Evolutionary conservation across 306 rosid genomes (phyloP), one percentile per base, ranked within the genome.

Genomic region (Ammopiptanthus mongolicus): DNA sequence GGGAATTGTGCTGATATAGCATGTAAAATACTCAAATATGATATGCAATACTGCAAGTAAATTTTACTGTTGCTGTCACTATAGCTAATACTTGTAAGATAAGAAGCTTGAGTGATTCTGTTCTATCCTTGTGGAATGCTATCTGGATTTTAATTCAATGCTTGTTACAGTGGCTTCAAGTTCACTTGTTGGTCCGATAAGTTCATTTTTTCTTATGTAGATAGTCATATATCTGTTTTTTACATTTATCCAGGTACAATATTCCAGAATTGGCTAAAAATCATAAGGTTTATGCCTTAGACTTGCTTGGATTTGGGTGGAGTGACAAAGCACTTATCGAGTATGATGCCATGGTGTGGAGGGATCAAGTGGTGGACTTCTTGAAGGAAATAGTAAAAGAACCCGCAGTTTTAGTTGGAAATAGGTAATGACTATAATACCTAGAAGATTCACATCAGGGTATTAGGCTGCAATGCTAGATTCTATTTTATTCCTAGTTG

Each of bases 291-390:
- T 95, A 90, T 83, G 97, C 98, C 48, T 61, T 95, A 81, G 99
- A 90, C 88, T 89, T 95, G 88, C 87, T 92, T 78, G 97, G 97
- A 44, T 95, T 95, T 60, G 97, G 99, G 50, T 95, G 99, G 99
- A 95, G 99, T 81, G 98, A 95, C 81, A 95, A 95, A 72, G 99
- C 99, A 75, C 48, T 95, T 39, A 82, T 92, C 1, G 97, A 95
- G n/a, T 95, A 95, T 34, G 97, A 95, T 85, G 93, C 98, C 81
- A 50, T 89, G 92, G 85, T 92, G 19, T 90, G 97, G 99, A 92
- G 88, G 69, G 98, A 88, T 81, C 99, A 95, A 77, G 92, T 87
- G 36, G 92, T 80, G 57, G 98, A 95, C 78, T 95, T 92, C 82
- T 21, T 90, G 89, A 88, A 90, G 76, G 99, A 92, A 55, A 83